Percentiles rank a stretch among this genome's conserved stretches.
These are phyloP conservation scores for Tuber borchii DNA, from an alignment of 495 filamentous ascomycete genomes.

Conservation along the genomic window DNA sequence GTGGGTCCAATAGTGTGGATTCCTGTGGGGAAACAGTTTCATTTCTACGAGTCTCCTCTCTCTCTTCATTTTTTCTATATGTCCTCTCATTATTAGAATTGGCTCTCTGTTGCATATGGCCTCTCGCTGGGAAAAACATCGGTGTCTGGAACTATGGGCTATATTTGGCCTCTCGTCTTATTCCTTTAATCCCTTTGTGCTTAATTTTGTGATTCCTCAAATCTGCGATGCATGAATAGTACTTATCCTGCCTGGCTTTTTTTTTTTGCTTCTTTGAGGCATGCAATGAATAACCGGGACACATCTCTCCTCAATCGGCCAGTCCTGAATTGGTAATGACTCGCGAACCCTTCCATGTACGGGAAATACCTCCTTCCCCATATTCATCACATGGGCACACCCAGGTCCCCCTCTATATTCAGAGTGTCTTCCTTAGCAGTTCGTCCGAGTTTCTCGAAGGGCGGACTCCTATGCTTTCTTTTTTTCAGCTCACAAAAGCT, in stretches of 20 bases:
- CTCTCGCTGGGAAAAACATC: not conserved
- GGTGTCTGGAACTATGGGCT: not conserved
- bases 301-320: not conserved
- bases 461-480: not conserved
- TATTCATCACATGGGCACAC: not conserved
- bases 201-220: not conserved
- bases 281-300: slow-evolving; percentile 1
- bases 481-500: not conserved
- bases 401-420: not conserved
- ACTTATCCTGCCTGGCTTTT: not conserved
- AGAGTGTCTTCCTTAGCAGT: not conserved
- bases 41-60: not conserved
- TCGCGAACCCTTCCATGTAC: not conserved
- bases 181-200: not conserved
- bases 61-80: not conserved
- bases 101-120: not conserved
- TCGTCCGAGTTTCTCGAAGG: slow-evolving; percentile 2
- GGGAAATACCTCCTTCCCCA: not conserved
- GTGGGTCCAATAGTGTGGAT: not conserved
- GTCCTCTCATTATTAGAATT: not conserved
- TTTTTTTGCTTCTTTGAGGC: slow-evolving; percentile 4
- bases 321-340: slow-evolving; percentile 3
- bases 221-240: not conserved
- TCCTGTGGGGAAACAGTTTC: not conserved
- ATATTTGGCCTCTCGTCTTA: not conserved